Conservation (phyloP, 805 yeast species). For the Priceomyces fermenticarens region DNA sequence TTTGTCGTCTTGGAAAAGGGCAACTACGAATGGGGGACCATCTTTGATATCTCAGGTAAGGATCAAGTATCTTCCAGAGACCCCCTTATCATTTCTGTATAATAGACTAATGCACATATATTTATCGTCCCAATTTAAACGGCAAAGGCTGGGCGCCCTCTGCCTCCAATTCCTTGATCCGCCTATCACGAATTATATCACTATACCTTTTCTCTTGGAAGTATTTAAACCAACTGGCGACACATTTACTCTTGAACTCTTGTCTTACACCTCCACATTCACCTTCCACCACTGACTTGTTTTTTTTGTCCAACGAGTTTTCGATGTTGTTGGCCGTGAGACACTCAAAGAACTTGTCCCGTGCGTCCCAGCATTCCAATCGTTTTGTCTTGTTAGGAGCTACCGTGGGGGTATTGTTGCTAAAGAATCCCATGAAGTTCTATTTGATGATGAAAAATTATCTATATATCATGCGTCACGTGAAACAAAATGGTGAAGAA, state of each 20-base stretch:
- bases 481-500: no score
- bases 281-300: conserved; percentile 43
- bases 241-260: conserved; percentile 73
- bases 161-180: conserved; percentile 66
- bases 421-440: conserved; percentile 50
- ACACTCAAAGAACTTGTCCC: conserved; percentile 78
- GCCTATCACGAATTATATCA: conserved; percentile 66
- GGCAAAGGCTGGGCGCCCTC: conserved; percentile 52
- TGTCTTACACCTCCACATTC: conserved; percentile 57
- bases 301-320: conserved; percentile 62
- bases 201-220: conserved; percentile 87
- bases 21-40: conserved; percentile 72
- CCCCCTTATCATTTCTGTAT: conserved; percentile 29
- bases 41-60: conserved; percentile 25
- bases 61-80: conserved; percentile 24
- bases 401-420: conserved; percentile 27
- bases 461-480: no score
- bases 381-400: conserved; percentile 68
- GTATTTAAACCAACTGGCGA: conserved; percentile 81
- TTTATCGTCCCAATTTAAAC: conserved; percentile 21
- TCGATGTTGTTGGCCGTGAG: conserved; percentile 64
- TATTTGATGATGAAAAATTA: no score
- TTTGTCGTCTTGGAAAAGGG: conserved; percentile 73
- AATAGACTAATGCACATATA: conserved; percentile 9
- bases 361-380: conserved; percentile 82